Conservation (phyloP, 2,329 filamentous ascomycete genomes). For the Hyphodiscus sp. region DNA sequence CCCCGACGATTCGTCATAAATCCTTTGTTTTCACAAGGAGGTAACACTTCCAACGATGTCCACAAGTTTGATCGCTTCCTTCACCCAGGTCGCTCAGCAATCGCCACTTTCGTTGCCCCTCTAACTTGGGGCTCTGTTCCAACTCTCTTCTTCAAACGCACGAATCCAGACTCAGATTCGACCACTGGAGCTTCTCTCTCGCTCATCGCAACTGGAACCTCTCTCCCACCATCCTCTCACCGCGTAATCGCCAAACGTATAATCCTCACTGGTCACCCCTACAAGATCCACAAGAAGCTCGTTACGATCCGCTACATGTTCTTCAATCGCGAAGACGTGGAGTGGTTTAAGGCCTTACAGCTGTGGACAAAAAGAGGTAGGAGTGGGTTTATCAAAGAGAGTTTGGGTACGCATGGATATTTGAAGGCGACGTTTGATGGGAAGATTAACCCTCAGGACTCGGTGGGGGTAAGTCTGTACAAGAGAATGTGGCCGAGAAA, state of each 20-base stretch:
- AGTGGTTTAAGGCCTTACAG: conserved; percentile 96
- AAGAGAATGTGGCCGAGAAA: conserved; percentile 78
- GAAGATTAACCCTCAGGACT: conserved; percentile 91
- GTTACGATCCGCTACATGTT: conserved; percentile 99
- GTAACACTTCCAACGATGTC: conserved; percentile 89
- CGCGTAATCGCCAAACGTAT: conserved; percentile 91
- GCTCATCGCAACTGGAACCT: conserved; percentile 81
- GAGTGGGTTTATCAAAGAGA: conserved; percentile 88
- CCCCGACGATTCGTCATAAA: conserved; percentile 81
- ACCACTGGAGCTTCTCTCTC: conserved; percentile 47
- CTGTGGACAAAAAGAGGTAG: conserved; percentile 89
- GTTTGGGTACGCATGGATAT: conserved; percentile 95
- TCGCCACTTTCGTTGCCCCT: conserved; percentile 85
- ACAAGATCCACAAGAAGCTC: conserved; percentile 97
- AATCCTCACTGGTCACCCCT: conserved; percentile 90
- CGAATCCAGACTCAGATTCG: conserved; percentile 34
- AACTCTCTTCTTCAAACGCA: conserved; percentile 75
- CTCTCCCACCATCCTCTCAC: conserved; percentile 66
- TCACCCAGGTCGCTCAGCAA: conserved; percentile 81
- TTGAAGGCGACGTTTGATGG: conserved; percentile 99
- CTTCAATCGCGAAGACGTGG: conserved; percentile 91
- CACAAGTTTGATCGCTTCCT: conserved; percentile 94
- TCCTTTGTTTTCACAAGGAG: conserved; percentile 83
- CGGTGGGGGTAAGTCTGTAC: conserved; percentile 83
- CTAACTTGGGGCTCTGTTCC: conserved; percentile 91